Conservation (phyloP, 2,329 filamentous ascomycete genomes). For the Nannizzia gypsea region DNA sequence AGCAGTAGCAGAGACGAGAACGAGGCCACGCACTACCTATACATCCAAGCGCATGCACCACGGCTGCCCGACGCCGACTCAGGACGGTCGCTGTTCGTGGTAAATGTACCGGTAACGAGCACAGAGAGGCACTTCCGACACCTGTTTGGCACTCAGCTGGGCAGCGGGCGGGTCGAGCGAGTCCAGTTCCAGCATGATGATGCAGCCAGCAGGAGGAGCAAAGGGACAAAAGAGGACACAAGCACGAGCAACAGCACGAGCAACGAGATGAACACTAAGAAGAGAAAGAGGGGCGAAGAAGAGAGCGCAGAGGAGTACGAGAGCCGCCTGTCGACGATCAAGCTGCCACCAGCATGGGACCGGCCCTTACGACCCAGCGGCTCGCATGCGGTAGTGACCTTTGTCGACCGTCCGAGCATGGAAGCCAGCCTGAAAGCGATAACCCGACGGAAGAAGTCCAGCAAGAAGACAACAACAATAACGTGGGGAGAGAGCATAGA, state of each 20-base stretch:
- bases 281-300: slow-evolving; percentile 42
- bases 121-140: slow-evolving; percentile 64
- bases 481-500: not conserved
- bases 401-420: slow-evolving; percentile 72
- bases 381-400: slow-evolving; percentile 65
- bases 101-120: slow-evolving; percentile 76
- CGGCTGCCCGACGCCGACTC: slow-evolving; percentile 63
- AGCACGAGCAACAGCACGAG: slow-evolving; percentile 16
- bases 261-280: slow-evolving; percentile 12
- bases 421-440: slow-evolving; percentile 66
- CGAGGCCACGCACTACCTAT: slow-evolving; percentile 65
- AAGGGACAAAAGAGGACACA: slow-evolving; percentile 22
- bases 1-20: slow-evolving; percentile 40
- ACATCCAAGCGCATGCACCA: slow-evolving; percentile 72
- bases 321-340: slow-evolving; percentile 46
- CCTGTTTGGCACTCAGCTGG: slow-evolving; percentile 62
- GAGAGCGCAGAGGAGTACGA: slow-evolving; percentile 37
- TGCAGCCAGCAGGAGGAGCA: too few species aligned
- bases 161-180: slow-evolving; percentile 64
- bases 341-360: slow-evolving; percentile 62
- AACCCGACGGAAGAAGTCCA: slow-evolving; percentile 38
- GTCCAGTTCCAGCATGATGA: slow-evolving; percentile 56
- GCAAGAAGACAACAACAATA: slow-evolving; percentile 30
- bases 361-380: slow-evolving; percentile 59
- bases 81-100: slow-evolving; percentile 72